A percentile compares a stretch with the other conserved stretches of the same genome.
phyloP scores from a whole-genome alignment of 306 rosid genomes.

The Quercus dentata region DNA sequence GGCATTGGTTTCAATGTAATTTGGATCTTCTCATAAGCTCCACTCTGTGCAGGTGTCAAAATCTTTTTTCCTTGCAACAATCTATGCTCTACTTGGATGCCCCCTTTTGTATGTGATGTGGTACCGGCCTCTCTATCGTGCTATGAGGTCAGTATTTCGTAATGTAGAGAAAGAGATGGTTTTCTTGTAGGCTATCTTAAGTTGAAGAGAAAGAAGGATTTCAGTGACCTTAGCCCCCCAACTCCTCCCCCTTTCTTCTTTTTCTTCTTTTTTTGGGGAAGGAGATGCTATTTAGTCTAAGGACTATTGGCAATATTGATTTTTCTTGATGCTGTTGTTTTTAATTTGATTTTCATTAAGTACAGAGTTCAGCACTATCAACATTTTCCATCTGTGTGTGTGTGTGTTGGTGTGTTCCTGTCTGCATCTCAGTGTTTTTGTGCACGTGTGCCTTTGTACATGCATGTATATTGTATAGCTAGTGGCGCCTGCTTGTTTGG shows the following conservation, averaged over 20 bases:
- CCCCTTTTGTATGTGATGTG: constrained; percentile 94
- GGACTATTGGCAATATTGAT: too few relatives aligned
- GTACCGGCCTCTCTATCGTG: constrained; percentile 98
- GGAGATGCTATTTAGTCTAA: too few relatives aligned
- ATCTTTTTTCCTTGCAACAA: constrained; percentile 96
- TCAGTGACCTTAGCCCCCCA: too few relatives aligned
- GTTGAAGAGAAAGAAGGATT: too few relatives aligned
- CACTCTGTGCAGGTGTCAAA: constrained; percentile 64
- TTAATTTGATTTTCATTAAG: too few relatives aligned
- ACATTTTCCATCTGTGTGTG: too few relatives aligned
- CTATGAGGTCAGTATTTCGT: constrained; percentile 62
- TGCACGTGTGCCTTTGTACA: not conserved
- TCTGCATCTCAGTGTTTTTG: not conserved
- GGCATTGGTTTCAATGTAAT: constrained; percentile 15
- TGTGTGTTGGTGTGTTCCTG: not conserved
- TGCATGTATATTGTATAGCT: not conserved
- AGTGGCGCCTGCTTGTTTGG: not conserved
- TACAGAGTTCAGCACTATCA: too few relatives aligned
- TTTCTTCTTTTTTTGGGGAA: not conserved
- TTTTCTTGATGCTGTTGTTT: too few relatives aligned
- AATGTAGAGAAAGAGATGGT: not conserved
- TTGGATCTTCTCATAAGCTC: constrained; percentile 24
- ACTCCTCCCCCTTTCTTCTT: not conserved
- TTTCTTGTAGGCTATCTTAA: not conserved
- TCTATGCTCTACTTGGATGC: constrained; percentile 81